Conservation (phyloP, 495 filamentous ascomycete species). For the Aspergillus egyptiacus region DNA sequence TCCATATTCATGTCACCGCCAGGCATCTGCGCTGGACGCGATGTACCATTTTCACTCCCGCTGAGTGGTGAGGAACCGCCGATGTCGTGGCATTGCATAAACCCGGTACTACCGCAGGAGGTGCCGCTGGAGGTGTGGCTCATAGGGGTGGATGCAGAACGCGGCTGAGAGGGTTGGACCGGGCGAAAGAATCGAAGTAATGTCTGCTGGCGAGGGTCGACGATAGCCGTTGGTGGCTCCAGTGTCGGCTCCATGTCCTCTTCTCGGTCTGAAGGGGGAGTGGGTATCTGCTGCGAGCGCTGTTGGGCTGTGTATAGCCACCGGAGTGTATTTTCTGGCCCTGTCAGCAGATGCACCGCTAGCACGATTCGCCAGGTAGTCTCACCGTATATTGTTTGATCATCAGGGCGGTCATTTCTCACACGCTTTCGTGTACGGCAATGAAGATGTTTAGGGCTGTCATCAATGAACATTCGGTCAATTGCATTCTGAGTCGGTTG, state of each 20-base stretch:
- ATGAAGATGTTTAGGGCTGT: slow-evolving; percentile 38
- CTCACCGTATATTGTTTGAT: slow-evolving; percentile 43
- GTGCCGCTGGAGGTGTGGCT: slow-evolving; percentile 17
- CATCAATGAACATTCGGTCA: slow-evolving; percentile 20
- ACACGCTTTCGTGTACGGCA: slow-evolving; percentile 50
- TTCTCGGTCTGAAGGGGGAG: slow-evolving; percentile 18
- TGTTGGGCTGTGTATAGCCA: slow-evolving; percentile 42
- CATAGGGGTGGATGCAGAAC: neutral
- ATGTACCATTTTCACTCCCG: slow-evolving; percentile 21
- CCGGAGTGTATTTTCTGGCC: slow-evolving; percentile 41
- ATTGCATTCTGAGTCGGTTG: slow-evolving; percentile 25
- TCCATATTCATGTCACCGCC: slow-evolving; percentile 46
- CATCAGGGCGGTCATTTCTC: slow-evolving; percentile 43
- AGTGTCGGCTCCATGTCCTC: slow-evolving; percentile 28
- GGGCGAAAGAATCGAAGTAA: slow-evolving; percentile 41
- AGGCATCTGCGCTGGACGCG: slow-evolving; percentile 23
- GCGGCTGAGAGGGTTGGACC: slow-evolving; percentile 18
- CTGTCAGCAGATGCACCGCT: slow-evolving; percentile 12
- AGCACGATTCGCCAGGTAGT: neutral
- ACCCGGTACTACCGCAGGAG: slow-evolving; percentile 13
- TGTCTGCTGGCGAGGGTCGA: slow-evolving; percentile 43
- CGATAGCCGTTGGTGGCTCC: slow-evolving; percentile 23
- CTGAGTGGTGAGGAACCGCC: slow-evolving; percentile 15
- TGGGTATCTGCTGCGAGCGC: slow-evolving; percentile 21
- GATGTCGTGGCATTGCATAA: slow-evolving; percentile 19